A percentile compares a stretch with the other conserved stretches of the same genome.
Conservation (phyloP, 768 basidiomycete genomes). For the Hortiboletus campestris region DNA sequence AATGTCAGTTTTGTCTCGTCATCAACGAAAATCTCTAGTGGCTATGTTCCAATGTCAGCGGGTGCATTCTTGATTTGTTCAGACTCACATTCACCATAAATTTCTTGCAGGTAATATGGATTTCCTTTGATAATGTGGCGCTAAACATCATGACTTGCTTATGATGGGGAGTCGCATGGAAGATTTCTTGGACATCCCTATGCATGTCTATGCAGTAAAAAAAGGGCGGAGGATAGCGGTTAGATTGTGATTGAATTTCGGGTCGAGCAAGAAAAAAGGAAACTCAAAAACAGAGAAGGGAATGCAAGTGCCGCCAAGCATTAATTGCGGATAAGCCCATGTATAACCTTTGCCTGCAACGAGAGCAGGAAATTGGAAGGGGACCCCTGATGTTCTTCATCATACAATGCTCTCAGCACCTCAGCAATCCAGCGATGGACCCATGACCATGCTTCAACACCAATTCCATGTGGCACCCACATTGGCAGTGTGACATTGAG, state of each 20-base stretch:
- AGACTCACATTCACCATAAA: constrained; percentile 95
- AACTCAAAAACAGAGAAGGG: constrained; percentile 41
- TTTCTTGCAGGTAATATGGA: constrained; percentile 97
- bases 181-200: constrained; percentile 99
- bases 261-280: constrained; percentile 50
- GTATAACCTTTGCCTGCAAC: constrained; percentile 22
- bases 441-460: constrained; percentile 40
- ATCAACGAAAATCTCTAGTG: constrained; percentile 98
- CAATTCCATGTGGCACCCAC: constrained; percentile 38
- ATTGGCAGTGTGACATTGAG: constrained; percentile 39
- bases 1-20: constrained; percentile 98
- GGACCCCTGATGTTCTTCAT: constrained; percentile 37
- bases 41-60: constrained; percentile 47
- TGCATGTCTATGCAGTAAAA: constrained; percentile 85
- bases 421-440: constrained; percentile 35
- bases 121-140: constrained; percentile 95
- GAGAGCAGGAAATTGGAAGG: constrained; percentile 35
- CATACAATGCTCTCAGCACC: constrained; percentile 24
- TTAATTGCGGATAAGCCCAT: constrained; percentile 12
- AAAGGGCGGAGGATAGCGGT: constrained; percentile 60
- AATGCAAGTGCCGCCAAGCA: constrained; percentile 13
- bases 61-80: background rate
- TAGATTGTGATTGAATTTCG: constrained; percentile 56
- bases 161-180: constrained; percentile 97
- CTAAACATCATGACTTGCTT: constrained; percentile 99